A percentile compares a stretch with the other conserved stretches of the same genome.
Evolutionary conservation across 192 early-diverging fungal genomes (phyloP).

Genomic region (Ambispora gerdemannii): DNA sequence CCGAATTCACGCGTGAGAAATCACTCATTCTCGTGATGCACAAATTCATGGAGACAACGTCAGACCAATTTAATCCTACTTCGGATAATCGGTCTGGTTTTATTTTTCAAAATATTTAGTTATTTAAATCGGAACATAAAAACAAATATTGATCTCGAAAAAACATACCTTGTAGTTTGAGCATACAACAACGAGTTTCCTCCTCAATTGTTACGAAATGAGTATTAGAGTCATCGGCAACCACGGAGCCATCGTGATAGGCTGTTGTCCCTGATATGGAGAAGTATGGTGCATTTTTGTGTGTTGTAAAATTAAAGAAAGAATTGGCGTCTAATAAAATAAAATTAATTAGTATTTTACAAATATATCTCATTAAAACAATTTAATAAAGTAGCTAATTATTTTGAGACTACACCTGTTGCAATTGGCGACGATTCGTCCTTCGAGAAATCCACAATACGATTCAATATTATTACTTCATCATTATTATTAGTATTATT

Average conservation of each 20-base stretch:
- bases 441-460: no score
- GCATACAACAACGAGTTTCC: conserved; percentile 48
- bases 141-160: background rate
- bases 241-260: conserved; percentile 20
- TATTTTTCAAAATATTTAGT: no score
- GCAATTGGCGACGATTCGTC: no score
- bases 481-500: no score
- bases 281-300: conserved; percentile 18
- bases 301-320: background rate
- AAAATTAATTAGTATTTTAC: no score
- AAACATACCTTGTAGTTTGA: conserved; percentile 39
- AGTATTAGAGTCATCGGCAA: background rate
- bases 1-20: conserved; percentile 60
- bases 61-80: conserved; percentile 45
- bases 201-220: conserved; percentile 39
- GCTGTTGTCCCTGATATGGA: conserved; percentile 49
- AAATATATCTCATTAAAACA: no score
- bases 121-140: no score
- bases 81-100: conserved; percentile 43
- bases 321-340: no score
- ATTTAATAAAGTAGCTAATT: no score
- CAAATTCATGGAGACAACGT: conserved; percentile 66
- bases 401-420: no score
- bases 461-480: no score
- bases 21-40: conserved; percentile 63